Evolutionary conservation across 345 rosid genomes (phyloP), one percentile per base, ranked within the genome.

Genomic region (Citrus australasica): DNA sequence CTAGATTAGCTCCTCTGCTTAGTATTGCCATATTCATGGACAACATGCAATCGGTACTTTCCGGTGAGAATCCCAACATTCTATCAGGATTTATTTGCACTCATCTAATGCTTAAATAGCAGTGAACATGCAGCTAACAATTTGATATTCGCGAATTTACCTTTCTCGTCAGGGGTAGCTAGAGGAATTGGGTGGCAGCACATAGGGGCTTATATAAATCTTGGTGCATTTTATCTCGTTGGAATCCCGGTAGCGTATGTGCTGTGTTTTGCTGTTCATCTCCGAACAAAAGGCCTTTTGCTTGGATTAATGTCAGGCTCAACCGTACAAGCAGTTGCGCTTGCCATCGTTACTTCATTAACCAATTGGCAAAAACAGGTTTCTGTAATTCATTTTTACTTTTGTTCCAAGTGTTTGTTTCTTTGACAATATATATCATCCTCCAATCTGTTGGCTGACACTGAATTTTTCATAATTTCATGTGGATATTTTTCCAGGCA

Each of bases 141-240:
- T 53, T 53, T 53, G 0, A 53, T 53, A 0, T 17, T 17, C 7
- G 7, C 58, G 6, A 4, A 53, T 53, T 53, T n/a, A 38, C 35
- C 35, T 32, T n/a, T 79, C 4, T 30, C 7, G 11, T 65, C 78
- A 88, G 97, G 94, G 38, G 76, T 89, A 37, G 92, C 90, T 3
- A 90, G 95, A 79, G 97, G 95, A 65, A 46, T 85, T 42, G 92
- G 97, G 4, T 85, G 93, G 93, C 95, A 93, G 80, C 74, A 85
- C 48, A 82, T 86, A 27, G 95, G 91, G 69, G 93, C 88, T 2
- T 90, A 84, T 60, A 79, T 90, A 22, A 93, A 90, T 70, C 81
- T 91, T 6, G 95, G 86, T 24, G 90, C 95, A 2, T 91, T 67
- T 70, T 93, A 91, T 79, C 67, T 87, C 0, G 86, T 80, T 2